These are phyloP conservation scores for Tuber umbilicatum DNA, from an alignment of 495 filamentous ascomycete species.

Conservation along the genomic window DNA sequence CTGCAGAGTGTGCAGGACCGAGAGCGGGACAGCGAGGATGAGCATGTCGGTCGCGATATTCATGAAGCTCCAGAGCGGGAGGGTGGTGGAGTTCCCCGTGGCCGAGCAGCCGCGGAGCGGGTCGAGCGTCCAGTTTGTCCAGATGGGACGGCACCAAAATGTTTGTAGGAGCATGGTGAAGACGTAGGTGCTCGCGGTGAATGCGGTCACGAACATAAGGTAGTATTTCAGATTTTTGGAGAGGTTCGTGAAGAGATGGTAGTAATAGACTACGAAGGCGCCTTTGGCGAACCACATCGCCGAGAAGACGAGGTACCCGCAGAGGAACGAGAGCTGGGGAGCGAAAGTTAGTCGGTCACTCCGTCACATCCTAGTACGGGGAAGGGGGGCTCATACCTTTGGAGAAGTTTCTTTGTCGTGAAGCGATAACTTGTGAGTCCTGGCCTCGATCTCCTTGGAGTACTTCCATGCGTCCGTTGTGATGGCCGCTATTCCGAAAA, in stretches of 20 bases:
- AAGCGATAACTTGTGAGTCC: constrained; percentile 6
- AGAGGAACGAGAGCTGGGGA: constrained; percentile 18
- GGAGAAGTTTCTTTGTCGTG: not conserved
- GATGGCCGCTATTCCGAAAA: constrained; percentile 16
- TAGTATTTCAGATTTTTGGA: constrained; percentile 13
- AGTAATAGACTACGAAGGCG: constrained; percentile 21
- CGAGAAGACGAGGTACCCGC: constrained; percentile 21
- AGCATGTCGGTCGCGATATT: constrained; percentile 24
- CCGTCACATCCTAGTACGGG: too few species aligned
- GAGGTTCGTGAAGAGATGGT: constrained; percentile 21
- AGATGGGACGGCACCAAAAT: constrained; percentile 18
- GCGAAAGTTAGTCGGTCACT: not conserved
- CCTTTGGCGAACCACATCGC: constrained; percentile 27
- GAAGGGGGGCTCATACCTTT: not conserved
- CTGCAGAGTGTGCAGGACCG: constrained; percentile 11
- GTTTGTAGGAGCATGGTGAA: constrained; percentile 11
- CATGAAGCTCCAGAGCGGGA: constrained; percentile 23
- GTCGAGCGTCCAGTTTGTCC: constrained; percentile 12
- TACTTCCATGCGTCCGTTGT: constrained; percentile 26
- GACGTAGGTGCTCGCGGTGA: constrained; percentile 12
- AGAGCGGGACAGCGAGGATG: constrained; percentile 18
- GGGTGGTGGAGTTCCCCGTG: constrained; percentile 14
- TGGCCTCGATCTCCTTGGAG: constrained; percentile 11
- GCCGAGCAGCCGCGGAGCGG: constrained; percentile 7
- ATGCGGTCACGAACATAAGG: constrained; percentile 15